Percentiles rank a stretch among this genome's conserved stretches.
Conservation (phyloP, 2,329 filamentous ascomycete species). For the Xylariaceae sp. region DNA sequence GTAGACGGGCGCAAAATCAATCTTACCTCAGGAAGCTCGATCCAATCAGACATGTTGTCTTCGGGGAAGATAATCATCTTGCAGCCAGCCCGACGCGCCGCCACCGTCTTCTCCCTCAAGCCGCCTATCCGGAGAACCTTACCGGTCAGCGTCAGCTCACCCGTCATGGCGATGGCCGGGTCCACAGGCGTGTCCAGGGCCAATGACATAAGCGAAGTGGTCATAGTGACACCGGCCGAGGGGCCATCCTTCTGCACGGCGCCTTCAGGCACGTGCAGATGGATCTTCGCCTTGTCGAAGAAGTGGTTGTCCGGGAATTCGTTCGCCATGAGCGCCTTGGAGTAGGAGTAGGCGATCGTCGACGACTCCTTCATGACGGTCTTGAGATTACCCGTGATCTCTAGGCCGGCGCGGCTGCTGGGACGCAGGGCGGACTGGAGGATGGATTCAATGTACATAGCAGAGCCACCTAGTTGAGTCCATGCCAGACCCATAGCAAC, state of each 20-base stretch:
- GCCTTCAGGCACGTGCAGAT: conserved; percentile 94
- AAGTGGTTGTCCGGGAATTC: conserved; percentile 87
- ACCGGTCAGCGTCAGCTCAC: conserved; percentile 91
- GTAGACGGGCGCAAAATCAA: not conserved
- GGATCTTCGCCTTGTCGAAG: conserved; percentile 91
- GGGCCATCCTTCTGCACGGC: conserved; percentile 93
- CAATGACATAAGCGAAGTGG: conserved; percentile 82
- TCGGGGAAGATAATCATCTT: conserved; percentile 91
- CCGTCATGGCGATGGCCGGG: conserved; percentile 93
- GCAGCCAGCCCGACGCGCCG: conserved; percentile 84
- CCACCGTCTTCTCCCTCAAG: conserved; percentile 93
- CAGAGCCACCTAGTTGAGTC: conserved; percentile 95
- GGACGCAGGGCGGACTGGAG: conserved; percentile 74
- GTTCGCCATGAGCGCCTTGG: conserved; percentile 80
- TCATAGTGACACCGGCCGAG: conserved; percentile 95
- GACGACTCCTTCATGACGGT: conserved; percentile 98
- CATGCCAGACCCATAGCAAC: conserved; percentile 97
- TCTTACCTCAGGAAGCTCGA: conserved; percentile 89
- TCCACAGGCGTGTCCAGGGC: conserved; percentile 73
- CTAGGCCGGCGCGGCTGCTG: conserved; percentile 69
- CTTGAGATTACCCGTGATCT: conserved; percentile 92
- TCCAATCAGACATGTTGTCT: conserved; percentile 95
- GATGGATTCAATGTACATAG: conserved; percentile 96
- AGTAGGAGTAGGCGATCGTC: conserved; percentile 90
- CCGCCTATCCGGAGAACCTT: conserved; percentile 95